Base-by-base conservation (phyloP, 495 filamentous ascomycete species). In the Penicillium arizonense region DNA sequence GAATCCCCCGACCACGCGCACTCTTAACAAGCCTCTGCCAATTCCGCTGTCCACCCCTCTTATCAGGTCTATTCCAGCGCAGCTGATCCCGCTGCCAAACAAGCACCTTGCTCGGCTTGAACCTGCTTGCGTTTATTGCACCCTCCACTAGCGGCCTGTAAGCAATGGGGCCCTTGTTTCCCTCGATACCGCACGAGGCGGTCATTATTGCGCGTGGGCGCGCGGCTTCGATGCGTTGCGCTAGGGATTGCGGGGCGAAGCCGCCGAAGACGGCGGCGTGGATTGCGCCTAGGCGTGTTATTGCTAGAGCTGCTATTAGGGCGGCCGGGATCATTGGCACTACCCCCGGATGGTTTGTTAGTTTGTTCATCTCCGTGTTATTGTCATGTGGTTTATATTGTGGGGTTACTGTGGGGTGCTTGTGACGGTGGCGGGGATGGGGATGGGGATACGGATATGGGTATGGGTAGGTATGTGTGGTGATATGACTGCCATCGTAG, bases 281-380 rank as follows among this genome's bases (percentile, higher is more conserved):
- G 47, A 96, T 86, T 6, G 93, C 92, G 20, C 93, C 93, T 1
- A 97, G 75, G 0, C 91, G 86, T 37, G 80, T 80, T 55, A 89
- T 82, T 23, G 93, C 90, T 3, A 96, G 83, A 20, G 91, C 88
- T 18, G 88, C 91, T 44, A 95, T 86, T 14, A 96, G 64, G 7
- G 92, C 87, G 4, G 89, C 87, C 1, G 92, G 93, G 33, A 97
- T 91, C 92, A 97, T 96, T 48, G 92, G 93, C 92, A 96, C 89
- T 92, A 52, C 10, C 5, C 10, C 13, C 32, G 14, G 24, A 14
- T 44, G 23, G 47, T 57, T 34, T 52, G 37, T 38, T 30, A 30
- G 28, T 30, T 30, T 30, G 28, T 30, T 30, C 2, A 7, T 3
- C 5, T 30, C 2, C 9, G 28, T 5, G 7, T 26, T 26, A 7